Percentiles rank a stretch among this genome's conserved stretches.
These are phyloP conservation scores for Sporothrix luriei DNA, from an alignment of 2,329 filamentous ascomycete species.

Conservation along the genomic window DNA sequence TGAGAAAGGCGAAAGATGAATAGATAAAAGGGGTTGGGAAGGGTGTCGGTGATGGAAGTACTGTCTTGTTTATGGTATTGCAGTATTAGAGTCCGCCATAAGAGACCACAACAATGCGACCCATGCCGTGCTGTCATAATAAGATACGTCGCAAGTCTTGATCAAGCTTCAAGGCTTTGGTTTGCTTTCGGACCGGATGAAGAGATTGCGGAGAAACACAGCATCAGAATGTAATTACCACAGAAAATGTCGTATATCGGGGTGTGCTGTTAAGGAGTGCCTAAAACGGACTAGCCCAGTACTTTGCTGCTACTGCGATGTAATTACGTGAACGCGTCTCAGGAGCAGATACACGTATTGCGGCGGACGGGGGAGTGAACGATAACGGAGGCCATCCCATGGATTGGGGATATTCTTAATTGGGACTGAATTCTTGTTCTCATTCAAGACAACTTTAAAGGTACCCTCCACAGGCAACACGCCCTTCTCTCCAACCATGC, in stretches of 20 bases:
- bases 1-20: no score
- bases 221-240: not conserved
- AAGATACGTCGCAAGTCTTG: no score
- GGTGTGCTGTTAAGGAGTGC: not conserved
- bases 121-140: no score
- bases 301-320: not conserved
- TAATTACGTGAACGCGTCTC: slow-evolving; percentile 21
- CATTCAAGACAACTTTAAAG: not conserved
- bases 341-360: not conserved
- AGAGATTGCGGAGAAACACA: not conserved
- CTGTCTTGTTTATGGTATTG: no score
- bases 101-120: no score
- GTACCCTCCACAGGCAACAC: not conserved
- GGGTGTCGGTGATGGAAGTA: no score
- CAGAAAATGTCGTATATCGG: not conserved
- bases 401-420: no score
- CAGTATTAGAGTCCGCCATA: no score
- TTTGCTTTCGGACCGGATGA: not conserved
- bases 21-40: not conserved
- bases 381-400: no score
- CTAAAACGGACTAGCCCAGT: slow-evolving; percentile 13
- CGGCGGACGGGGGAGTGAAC: not conserved
- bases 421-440: not conserved
- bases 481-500: not conserved
- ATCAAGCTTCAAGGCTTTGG: no score